Percentiles rank a stretch among this genome's conserved stretches.
Evolutionary conservation across 768 basidiomycete species (phyloP).

Genomic region (Obba rivulosa): DNA sequence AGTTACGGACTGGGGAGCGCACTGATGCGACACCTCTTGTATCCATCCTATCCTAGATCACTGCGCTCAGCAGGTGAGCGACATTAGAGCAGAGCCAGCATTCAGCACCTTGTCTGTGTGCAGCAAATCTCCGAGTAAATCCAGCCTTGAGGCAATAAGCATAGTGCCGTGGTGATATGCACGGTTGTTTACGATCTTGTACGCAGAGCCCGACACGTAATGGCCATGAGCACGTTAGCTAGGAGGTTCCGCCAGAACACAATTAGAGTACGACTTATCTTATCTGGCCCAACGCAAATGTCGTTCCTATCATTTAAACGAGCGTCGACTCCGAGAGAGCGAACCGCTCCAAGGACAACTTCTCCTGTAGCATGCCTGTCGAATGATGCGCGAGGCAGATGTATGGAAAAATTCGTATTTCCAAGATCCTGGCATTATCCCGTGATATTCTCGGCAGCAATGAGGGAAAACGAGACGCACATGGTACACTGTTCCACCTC

Average conservation of each 20-base stretch:
- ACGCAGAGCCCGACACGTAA: slow-evolving; percentile 96
- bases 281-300: slow-evolving; percentile 75
- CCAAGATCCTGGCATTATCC: slow-evolving; percentile 70
- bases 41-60: slow-evolving; percentile 61
- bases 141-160: slow-evolving; percentile 81
- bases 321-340: slow-evolving; percentile 70
- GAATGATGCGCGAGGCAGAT: slow-evolving; percentile 77
- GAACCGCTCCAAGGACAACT: slow-evolving; percentile 73
- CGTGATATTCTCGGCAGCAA: not conserved
- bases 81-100: not conserved
- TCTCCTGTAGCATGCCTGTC: slow-evolving; percentile 74
- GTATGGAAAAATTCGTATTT: slow-evolving; percentile 96
- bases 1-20: slow-evolving; percentile 87
- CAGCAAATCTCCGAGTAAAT: slow-evolving; percentile 68
- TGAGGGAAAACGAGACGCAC: slow-evolving; percentile 48
- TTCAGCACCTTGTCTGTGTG: slow-evolving; percentile 52
- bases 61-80: slow-evolving; percentile 6
- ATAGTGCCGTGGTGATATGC: slow-evolving; percentile 99
- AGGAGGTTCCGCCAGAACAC: not conserved
- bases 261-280: slow-evolving; percentile 59
- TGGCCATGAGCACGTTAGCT: not conserved
- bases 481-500: slow-evolving; percentile 96
- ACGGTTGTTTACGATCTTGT: slow-evolving; percentile 85
- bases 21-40: slow-evolving; percentile 89
- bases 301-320: slow-evolving; percentile 88